A percentile compares a stretch with the other conserved stretches of the same genome.
These are phyloP conservation scores for Leishmania amazonensis DNA, from an alignment of 208 protist genomes.

Conservation along the genomic window DNA sequence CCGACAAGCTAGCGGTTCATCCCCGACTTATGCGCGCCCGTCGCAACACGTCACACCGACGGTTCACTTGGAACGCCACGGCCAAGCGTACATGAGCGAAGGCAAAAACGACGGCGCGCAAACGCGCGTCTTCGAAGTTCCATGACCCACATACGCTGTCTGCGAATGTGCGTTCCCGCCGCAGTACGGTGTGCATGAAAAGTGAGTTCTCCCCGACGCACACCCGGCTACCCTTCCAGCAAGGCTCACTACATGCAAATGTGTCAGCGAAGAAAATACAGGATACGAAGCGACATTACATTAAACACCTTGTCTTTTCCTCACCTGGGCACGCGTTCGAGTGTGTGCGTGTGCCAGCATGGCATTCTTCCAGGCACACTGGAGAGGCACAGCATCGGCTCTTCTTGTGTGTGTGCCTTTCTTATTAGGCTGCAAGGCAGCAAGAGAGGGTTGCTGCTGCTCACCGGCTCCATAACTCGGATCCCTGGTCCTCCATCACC, in stretches of 20 bases:
- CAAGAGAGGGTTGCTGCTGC: background rate
- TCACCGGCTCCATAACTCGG: background rate
- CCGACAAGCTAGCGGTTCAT: background rate
- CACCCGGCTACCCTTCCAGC: background rate
- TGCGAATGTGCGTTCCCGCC: background rate
- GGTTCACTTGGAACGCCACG: background rate
- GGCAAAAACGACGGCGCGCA: background rate
- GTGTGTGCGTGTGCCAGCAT: background rate
- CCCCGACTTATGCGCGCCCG: background rate
- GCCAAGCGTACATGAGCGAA: background rate
- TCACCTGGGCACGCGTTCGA: background rate
- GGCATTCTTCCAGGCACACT: background rate
- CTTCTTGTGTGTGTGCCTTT: background rate
- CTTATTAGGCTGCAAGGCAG: background rate
- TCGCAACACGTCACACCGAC: background rate
- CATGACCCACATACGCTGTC: background rate
- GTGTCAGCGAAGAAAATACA: background rate
- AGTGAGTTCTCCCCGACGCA: background rate
- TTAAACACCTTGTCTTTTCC: background rate
- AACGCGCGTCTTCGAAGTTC: background rate
- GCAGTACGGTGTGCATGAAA: background rate
- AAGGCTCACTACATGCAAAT: background rate
- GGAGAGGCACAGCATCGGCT: too few relatives aligned
- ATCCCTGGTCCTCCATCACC: background rate
- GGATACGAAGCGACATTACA: background rate